phyloP scores from a whole-genome alignment of 148 eudicot genomes.

The Amaranthus hypochondriacus region DNA sequence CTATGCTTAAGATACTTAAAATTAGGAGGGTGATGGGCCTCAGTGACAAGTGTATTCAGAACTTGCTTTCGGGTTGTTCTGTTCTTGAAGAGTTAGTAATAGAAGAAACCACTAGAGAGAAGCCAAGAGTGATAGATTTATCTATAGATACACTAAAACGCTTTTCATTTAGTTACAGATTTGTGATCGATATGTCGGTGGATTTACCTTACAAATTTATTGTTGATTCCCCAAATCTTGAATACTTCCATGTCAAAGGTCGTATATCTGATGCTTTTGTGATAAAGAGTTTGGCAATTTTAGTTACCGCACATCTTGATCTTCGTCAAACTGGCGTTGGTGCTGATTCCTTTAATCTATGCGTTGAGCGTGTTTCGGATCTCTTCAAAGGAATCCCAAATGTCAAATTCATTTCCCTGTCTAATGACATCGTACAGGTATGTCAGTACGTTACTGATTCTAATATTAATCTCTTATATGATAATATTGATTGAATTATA shows the following conservation, averaged over 20 bases:
- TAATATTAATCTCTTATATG: too few relatives aligned
- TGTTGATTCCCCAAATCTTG: slow-evolving; percentile 23
- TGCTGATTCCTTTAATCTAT: slow-evolving; percentile 7
- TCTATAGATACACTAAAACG: slow-evolving; percentile 12
- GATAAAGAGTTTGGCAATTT: slow-evolving; percentile 14
- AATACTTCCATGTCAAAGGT: slow-evolving; percentile 26
- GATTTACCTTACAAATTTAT: slow-evolving; percentile 22
- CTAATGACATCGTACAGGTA: slow-evolving; percentile 23
- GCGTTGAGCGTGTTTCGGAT: slow-evolving; percentile 11
- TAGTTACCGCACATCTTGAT: slow-evolving; percentile 19
- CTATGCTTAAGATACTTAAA: slow-evolving; percentile 25
- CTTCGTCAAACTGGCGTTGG: slow-evolving; percentile 14
- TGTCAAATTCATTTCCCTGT: slow-evolving; percentile 14
- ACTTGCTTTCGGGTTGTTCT: slow-evolving; percentile 24
- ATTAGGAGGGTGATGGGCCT: slow-evolving; percentile 15
- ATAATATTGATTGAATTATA: not conserved
- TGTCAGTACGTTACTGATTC: not conserved
- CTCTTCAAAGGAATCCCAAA: slow-evolving; percentile 24
- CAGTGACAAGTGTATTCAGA: slow-evolving; percentile 18
- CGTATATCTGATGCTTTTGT: slow-evolving; percentile 27
- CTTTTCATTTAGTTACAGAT: slow-evolving; percentile 21
- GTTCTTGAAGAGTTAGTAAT: slow-evolving; percentile 28
- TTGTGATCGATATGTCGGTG: slow-evolving; percentile 16
- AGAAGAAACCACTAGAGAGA: slow-evolving; percentile 24
- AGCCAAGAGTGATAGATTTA: slow-evolving; percentile 18